These are phyloP conservation scores for Entelexis paramagnoliae DNA, from an alignment of 1,139 yeast genomes.

Conservation along the genomic window DNA sequence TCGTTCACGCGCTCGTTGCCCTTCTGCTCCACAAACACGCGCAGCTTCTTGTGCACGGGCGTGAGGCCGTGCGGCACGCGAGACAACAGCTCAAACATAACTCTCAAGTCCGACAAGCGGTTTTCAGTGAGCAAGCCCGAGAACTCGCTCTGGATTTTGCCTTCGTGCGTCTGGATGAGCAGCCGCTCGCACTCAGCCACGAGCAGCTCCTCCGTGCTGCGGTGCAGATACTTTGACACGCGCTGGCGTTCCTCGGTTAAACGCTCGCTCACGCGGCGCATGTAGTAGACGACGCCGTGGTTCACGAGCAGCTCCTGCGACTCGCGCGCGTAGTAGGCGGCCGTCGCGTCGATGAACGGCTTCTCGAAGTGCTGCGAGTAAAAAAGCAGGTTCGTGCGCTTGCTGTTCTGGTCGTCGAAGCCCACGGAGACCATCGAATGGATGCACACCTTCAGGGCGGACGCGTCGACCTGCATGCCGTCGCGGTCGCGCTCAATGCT, in stretches of 20 bases:
- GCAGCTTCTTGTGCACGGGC: slow-evolving; percentile 67
- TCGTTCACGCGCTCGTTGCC: slow-evolving; percentile 40
- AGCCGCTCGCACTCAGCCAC: slow-evolving; percentile 66
- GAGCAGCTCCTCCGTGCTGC: slow-evolving; percentile 69
- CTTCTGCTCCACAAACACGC: slow-evolving; percentile 60
- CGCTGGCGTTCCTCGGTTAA: slow-evolving; percentile 73
- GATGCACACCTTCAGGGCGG: slow-evolving; percentile 61
- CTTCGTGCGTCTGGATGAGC: slow-evolving; percentile 69
- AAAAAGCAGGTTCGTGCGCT: slow-evolving; percentile 71
- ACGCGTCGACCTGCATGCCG: slow-evolving; percentile 63
- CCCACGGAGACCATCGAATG: slow-evolving; percentile 59
- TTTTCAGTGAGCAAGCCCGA: slow-evolving; percentile 61
- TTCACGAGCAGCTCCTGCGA: slow-evolving; percentile 54
- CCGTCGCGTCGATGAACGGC: slow-evolving; percentile 64
- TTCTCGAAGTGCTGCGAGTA: slow-evolving; percentile 72
- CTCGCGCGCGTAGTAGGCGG: slow-evolving; percentile 61
- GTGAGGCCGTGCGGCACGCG: slow-evolving; percentile 59
- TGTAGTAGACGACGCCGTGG: slow-evolving; percentile 82
- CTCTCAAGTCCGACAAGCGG: slow-evolving; percentile 63
- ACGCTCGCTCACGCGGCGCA: slow-evolving; percentile 74
- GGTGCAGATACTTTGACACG: slow-evolving; percentile 71
- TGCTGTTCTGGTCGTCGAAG: slow-evolving; percentile 49
- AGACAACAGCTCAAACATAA: slow-evolving; percentile 65
- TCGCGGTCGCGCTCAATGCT: slow-evolving; percentile 71
- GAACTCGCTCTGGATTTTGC: slow-evolving; percentile 67